Base-by-base conservation (phyloP, 1,284 basidiomycete genomes). In the Coniophora puteana region DNA sequence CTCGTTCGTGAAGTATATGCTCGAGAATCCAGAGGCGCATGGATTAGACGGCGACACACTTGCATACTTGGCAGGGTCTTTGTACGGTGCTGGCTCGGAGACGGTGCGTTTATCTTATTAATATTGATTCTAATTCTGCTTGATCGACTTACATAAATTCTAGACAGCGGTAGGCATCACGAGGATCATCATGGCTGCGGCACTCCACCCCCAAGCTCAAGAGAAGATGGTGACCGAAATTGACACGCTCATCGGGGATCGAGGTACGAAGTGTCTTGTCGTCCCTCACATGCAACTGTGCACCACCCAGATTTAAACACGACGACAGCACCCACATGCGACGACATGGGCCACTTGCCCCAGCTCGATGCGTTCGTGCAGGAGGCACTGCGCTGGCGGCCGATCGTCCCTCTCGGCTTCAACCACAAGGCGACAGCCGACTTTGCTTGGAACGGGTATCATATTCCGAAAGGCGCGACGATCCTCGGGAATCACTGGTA, bases 51-150 rank as follows among this genome's bases (percentile, higher is more conserved):
- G 50, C n/a, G 58, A 60, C 32, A 59, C 63, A 49, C 60, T 59
- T 55, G 67, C 66, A 0, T 72, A 71, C 42, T 58, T 71, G n/a
- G 58, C 68, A 0, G 69, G 69, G 5, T 58, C 62, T 4, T 65
- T 71, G 46, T 71, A 65, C 39, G 69, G 69, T 14, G 69, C 69
- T 16, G 69, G 68, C 20, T 63, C 66, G 3, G 68, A 71, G 42
- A 71, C 68, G 8, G 68, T 69, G 41, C 8, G 63, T 52, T 5
- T n/a, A n/a, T 4, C 7, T 10, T 22, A 16, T 18, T n/a, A n/a
- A 10, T 18, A n/a, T 14, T n/a, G n/a, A n/a, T 27, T 10, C 26
- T 10, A 14, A 35, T 22, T 12, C 8, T 18, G 16, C 20, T 14
- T 32, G 20, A 28, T 4, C 4, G 16, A 31, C 4, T 11, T 35